Base-by-base conservation (phyloP, 371 early-diverging fungal species). In the Catenaria anguillulae region DNA sequence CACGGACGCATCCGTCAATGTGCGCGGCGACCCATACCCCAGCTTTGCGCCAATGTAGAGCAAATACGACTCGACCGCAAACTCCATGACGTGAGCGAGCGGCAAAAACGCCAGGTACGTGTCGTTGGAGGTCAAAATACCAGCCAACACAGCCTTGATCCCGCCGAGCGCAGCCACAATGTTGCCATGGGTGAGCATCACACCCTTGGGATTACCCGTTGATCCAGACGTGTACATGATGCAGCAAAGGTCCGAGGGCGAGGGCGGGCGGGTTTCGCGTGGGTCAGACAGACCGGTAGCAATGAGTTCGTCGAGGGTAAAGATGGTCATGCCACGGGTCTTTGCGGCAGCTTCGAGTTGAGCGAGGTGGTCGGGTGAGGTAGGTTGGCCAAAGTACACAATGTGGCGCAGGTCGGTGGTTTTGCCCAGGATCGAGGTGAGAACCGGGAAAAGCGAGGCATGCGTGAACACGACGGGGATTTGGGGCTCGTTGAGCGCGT, bases 211-310 rank as follows among this genome's bases (percentile, higher is more conserved):
- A 61, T 75, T 78, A 40, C 98, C 98, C 8, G 91, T 89, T 2
- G 90, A 87, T 54, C 99, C 99, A 42, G 92, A 90, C 26, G 99
- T 95, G 73, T 97, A 98, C 82, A 93, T 90, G 71, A 97, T 88
- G 72, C 92, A 83, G 66, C 91, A 89, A 55, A 86, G 65, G 66
- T 89, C 89, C 56, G 89, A 84, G 34, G 80, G 73, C 29, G 74
- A 78, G 21, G 95, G 88, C n/a, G 78, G 76, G 26, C 70, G 70
- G 17, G 83, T 76, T 40, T 79, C 81, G 26, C 67, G 70, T 3
- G 82, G 84, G 66, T 80, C 62, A 35, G 79, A 74, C 40, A 70
- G 73, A 42, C 92, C 93, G 43, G 85, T 69, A n/a, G 71, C 64
- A 46, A 67, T 68, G 45, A 89, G 62, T 40, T 85, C 83, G 56